phyloP scores from a whole-genome alignment of 2,329 filamentous ascomycete species.

The Cercospora sojina region DNA sequence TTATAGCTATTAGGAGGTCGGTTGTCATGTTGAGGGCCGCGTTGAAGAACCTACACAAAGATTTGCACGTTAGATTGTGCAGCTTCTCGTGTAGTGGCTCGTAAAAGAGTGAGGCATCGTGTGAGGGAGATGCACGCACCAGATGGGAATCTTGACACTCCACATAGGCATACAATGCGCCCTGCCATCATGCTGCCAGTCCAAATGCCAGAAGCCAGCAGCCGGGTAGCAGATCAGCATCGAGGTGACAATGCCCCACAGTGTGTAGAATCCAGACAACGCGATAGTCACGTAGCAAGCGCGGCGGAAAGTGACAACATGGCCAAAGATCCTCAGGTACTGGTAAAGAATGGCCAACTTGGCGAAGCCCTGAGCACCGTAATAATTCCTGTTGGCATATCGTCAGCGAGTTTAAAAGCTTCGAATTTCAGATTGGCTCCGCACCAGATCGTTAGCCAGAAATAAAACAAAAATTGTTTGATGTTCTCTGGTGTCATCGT shows the following conservation, averaged over 20 bases:
- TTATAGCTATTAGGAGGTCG: not conserved
- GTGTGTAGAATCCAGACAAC: constrained; percentile 9
- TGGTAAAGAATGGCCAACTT: constrained; percentile 14
- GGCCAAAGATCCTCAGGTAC: constrained; percentile 14
- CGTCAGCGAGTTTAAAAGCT: not conserved
- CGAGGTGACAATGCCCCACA: constrained; percentile 15
- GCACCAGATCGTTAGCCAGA: constrained; percentile 5
- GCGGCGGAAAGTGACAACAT: constrained; percentile 10
- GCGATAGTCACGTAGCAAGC: constrained; percentile 13
- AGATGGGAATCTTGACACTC: constrained; percentile 3
- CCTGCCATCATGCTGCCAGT: constrained; percentile 1
- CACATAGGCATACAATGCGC: constrained; percentile 9
- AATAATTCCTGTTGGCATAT: constrained; percentile 8
- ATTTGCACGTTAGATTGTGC: not conserved
- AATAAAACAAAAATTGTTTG: not conserved
- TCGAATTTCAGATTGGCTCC: not conserved
- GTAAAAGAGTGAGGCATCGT: not conserved
- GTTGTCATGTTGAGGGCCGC: constrained; percentile 3
- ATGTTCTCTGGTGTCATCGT: not conserved
- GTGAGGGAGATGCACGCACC: not conserved
- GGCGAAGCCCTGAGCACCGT: constrained; percentile 13
- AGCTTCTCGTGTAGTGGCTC: not conserved
- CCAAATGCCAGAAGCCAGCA: constrained; percentile 13
- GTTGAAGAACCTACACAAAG: constrained; percentile 1
- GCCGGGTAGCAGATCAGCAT: constrained; percentile 14